A percentile compares a stretch with the other conserved stretches of the same genome.
Evolutionary conservation across 2,329 filamentous ascomycete species (phyloP).

Genomic region (Claviceps cyperi): DNA sequence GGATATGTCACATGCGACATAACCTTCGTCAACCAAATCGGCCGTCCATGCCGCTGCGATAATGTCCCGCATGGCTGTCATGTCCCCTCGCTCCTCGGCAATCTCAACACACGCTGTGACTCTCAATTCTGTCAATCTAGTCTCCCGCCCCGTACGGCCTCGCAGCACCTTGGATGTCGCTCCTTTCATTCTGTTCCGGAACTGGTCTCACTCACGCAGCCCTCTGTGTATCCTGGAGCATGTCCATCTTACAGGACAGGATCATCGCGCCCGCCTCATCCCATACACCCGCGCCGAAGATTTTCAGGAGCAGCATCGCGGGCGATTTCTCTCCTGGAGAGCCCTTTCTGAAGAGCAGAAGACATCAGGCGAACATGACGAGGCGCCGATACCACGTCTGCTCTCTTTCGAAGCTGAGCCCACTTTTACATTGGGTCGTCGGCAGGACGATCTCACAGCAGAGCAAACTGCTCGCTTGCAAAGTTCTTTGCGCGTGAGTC

Average conservation of each 20-base stretch:
- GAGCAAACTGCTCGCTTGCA: slow-evolving; percentile 31
- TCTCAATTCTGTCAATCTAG: not conserved
- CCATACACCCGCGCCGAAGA: slow-evolving; percentile 18
- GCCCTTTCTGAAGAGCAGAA: slow-evolving; percentile 10
- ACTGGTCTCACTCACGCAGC: not conserved
- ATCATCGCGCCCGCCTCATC: slow-evolving; percentile 11
- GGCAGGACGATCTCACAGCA: slow-evolving; percentile 43
- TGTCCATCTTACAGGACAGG: slow-evolving; percentile 15
- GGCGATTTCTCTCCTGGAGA: slow-evolving; percentile 22
- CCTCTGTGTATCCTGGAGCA: slow-evolving; percentile 14
- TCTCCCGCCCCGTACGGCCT: not conserved
- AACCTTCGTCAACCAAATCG: not conserved
- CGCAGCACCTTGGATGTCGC: not conserved
- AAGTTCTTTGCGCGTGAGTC: slow-evolving; percentile 22
- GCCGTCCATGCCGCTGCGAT: slow-evolving; percentile 1
- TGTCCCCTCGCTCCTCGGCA: not conserved
- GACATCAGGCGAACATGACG: slow-evolving; percentile 20
- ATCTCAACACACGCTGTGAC: not conserved
- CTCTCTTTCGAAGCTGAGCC: slow-evolving; percentile 72
- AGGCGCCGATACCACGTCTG: slow-evolving; percentile 39
- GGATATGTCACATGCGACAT: too few species aligned
- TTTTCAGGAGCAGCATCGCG: slow-evolving; percentile 21
- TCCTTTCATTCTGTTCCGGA: not conserved
- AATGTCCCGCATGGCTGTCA: not conserved
- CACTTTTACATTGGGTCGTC: slow-evolving; percentile 80